Evolutionary conservation across 495 filamentous ascomycete genomes (phyloP).

Genomic region (Terfezia boudieri): DNA sequence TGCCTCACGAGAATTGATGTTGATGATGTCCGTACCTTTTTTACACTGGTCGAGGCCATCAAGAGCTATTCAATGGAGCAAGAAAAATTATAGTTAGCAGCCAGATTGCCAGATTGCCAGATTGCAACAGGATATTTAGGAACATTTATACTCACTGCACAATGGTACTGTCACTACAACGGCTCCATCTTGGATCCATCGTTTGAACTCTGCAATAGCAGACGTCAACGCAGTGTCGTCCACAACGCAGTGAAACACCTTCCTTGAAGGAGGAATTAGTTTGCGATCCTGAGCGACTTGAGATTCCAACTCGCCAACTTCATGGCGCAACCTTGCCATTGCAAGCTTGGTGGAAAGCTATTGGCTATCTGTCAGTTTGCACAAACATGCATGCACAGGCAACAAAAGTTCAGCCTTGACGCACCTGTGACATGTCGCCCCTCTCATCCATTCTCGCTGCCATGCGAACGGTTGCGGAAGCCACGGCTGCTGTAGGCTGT

Average conservation of each 20-base stretch:
- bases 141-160: constrained; percentile 29
- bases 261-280: constrained; percentile 24
- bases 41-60: constrained; percentile 29
- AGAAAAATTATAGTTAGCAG: constrained; percentile 5
- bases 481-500: too few relatives aligned
- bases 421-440: too few relatives aligned
- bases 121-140: neutral
- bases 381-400: too few relatives aligned
- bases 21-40: constrained; percentile 31
- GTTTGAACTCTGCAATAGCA: constrained; percentile 45
- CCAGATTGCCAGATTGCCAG: neutral
- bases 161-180: constrained; percentile 46
- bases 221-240: constrained; percentile 50
- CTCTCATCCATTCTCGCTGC: too few relatives aligned
- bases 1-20: constrained; percentile 39
- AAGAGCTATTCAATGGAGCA: constrained; percentile 9
- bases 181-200: constrained; percentile 40
- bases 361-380: neutral
- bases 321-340: neutral
- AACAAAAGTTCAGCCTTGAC: too few relatives aligned
- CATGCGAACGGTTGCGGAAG: too few relatives aligned
- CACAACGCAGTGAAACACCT: constrained; percentile 51
- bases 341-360: neutral
- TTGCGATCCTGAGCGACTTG: constrained; percentile 14
- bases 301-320: neutral